Percentiles rank a stretch among this genome's conserved stretches.
These are phyloP conservation scores for Myrica gale DNA, from an alignment of 306 rosid genomes.

Conservation along the genomic window DNA sequence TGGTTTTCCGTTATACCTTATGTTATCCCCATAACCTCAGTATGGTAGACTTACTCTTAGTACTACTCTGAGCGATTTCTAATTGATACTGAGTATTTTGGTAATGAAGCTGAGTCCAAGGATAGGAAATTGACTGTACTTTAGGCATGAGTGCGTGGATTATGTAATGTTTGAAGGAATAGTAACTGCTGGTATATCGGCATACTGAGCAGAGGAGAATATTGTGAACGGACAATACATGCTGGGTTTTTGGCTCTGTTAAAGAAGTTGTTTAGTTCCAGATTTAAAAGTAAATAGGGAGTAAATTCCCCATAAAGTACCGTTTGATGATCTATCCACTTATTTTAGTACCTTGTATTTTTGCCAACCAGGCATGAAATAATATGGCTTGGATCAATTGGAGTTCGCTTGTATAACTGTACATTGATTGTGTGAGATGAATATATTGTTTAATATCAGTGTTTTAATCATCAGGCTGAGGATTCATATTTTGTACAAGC, in stretches of 20 bases:
- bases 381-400: background rate
- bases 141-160: background rate
- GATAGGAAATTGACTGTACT: too few relatives aligned
- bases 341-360: background rate
- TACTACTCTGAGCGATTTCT: too few relatives aligned
- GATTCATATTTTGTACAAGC: background rate
- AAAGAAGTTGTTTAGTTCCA: background rate
- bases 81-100: too few relatives aligned
- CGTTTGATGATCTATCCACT: background rate
- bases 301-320: background rate
- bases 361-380: background rate
- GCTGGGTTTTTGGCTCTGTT: background rate
- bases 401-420: background rate
- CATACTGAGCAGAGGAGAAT: background rate
- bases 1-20: too few relatives aligned
- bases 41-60: too few relatives aligned
- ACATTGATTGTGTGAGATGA: background rate
- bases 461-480: conserved; percentile 1
- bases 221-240: background rate
- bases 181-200: background rate
- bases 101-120: too few relatives aligned
- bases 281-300: background rate
- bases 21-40: too few relatives aligned
- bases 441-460: background rate
- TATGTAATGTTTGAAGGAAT: background rate